Conservation (phyloP, 768 basidiomycete species). For the Kwoniella sp. region DNA sequence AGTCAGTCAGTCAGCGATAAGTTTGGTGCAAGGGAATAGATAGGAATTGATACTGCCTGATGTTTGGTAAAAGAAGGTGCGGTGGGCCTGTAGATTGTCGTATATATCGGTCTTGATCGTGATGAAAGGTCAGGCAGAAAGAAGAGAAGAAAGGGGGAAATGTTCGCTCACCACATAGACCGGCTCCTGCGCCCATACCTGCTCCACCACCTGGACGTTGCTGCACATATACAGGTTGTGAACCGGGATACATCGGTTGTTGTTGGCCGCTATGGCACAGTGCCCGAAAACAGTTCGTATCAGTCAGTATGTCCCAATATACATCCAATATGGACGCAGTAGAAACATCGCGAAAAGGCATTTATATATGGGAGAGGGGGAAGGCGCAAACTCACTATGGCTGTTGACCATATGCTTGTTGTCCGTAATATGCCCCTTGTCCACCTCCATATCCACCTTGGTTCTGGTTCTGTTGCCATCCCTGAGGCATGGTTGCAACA, state of each 20-base stretch:
- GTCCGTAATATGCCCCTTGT: conserved; percentile 1
- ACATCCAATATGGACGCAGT: too few species aligned
- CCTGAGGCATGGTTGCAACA: conserved; percentile 23
- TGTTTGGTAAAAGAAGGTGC: too few species aligned
- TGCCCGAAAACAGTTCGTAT: not conserved
- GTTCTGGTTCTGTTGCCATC: conserved; percentile 11
- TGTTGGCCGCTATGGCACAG: conserved; percentile 19
- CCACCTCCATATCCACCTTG: not conserved
- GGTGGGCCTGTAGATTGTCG: too few species aligned
- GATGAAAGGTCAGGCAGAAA: not conserved
- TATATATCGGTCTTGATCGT: too few species aligned
- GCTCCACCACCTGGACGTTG: not conserved
- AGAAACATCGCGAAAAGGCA: too few species aligned
- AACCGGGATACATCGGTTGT: conserved; percentile 19
- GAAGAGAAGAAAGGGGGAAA: not conserved
- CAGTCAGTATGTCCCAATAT: not conserved
- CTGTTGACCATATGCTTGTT: conserved; percentile 1
- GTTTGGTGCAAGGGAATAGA: too few species aligned
- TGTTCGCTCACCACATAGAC: conserved; percentile 16
- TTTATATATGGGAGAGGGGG: too few species aligned
- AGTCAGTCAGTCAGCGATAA: too few species aligned
- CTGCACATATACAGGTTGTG: conserved; percentile 20
- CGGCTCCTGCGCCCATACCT: conserved; percentile 7
- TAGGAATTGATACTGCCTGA: too few species aligned
- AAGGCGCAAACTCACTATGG: conserved; percentile 1